phyloP scores from a whole-genome alignment of 2,329 filamentous ascomycete species.

The Fusarium tricinctum region DNA sequence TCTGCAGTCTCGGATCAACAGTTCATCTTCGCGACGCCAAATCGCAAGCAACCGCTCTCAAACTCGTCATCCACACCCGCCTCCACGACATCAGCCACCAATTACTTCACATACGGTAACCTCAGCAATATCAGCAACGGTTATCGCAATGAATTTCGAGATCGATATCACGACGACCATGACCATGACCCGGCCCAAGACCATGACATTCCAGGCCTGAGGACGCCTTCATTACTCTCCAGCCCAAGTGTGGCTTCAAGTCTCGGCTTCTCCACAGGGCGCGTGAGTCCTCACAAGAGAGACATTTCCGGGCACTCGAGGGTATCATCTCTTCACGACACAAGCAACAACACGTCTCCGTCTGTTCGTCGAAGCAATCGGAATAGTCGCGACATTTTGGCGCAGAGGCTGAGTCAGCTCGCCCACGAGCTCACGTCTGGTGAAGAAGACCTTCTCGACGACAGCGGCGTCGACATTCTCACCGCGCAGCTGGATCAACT shows the following conservation, averaged over 20 bases:
- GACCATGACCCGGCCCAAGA: conserved; percentile 42
- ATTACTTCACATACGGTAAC: conserved; percentile 43
- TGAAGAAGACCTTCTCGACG: conserved; percentile 54
- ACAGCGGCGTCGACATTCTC: conserved; percentile 54
- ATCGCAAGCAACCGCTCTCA: conserved; percentile 44
- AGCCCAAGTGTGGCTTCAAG: conserved; percentile 55
- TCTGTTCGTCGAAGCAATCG: conserved; percentile 37
- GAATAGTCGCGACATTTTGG: conserved; percentile 57
- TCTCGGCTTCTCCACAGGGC: conserved; percentile 51
- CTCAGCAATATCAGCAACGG: conserved; percentile 27
- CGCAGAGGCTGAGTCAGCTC: conserved; percentile 57
- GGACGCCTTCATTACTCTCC: conserved; percentile 52
- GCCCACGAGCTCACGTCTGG: conserved; percentile 56
- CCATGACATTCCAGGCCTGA: conserved; percentile 41
- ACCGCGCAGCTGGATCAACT: conserved; percentile 57
- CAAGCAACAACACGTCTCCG: conserved; percentile 46
- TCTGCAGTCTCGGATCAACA: conserved; percentile 43
- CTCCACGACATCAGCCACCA: conserved; percentile 44
- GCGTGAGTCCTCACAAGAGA: conserved; percentile 52
- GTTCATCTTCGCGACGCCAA: conserved; percentile 47
- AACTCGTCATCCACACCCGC: conserved; percentile 36
- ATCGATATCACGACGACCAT: conserved; percentile 47
- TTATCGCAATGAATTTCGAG: conserved; percentile 46
- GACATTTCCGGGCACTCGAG: conserved; percentile 48
- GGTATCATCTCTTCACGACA: conserved; percentile 41